phyloP scores from a whole-genome alignment of 345 rosid genomes.

The Rhodamnia argentea region DNA sequence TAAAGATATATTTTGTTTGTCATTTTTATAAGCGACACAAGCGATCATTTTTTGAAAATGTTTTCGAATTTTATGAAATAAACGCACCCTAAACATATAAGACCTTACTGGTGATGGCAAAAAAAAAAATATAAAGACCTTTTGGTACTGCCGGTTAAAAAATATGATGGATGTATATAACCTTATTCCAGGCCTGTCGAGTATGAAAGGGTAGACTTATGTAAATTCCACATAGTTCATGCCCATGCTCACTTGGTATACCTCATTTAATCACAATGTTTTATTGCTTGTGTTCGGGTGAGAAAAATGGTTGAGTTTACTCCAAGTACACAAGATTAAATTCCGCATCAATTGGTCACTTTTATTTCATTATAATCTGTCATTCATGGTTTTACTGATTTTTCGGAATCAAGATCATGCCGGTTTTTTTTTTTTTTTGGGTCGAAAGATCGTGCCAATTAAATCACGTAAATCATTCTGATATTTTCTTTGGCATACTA shows the following conservation, averaged over 20 bases:
- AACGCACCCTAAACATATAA: too few species aligned
- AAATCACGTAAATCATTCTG: background rate
- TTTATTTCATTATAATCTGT: background rate
- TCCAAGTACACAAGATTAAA: background rate
- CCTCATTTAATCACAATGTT: background rate
- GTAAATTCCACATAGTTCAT: background rate
- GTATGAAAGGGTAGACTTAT: background rate
- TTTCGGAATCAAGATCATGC: background rate
- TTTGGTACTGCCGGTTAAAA: too few species aligned
- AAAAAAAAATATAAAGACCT: too few species aligned
- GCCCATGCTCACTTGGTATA: background rate
- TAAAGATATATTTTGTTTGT: too few species aligned
- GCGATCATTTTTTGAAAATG: too few species aligned
- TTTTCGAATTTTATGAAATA: too few species aligned
- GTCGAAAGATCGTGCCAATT: background rate
- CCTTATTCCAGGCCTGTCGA: background rate
- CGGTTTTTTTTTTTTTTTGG: too few species aligned
- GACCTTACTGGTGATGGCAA: too few species aligned
- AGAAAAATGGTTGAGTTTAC: background rate
- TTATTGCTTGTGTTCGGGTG: background rate
- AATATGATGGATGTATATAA: too few species aligned
- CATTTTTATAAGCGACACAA: too few species aligned
- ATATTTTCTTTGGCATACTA: background rate
- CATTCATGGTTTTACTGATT: background rate
- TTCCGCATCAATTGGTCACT: fast-evolving